phyloP scores from a whole-genome alignment of 805 yeast genomes.

The Tetrapisispora nanseiensis region DNA sequence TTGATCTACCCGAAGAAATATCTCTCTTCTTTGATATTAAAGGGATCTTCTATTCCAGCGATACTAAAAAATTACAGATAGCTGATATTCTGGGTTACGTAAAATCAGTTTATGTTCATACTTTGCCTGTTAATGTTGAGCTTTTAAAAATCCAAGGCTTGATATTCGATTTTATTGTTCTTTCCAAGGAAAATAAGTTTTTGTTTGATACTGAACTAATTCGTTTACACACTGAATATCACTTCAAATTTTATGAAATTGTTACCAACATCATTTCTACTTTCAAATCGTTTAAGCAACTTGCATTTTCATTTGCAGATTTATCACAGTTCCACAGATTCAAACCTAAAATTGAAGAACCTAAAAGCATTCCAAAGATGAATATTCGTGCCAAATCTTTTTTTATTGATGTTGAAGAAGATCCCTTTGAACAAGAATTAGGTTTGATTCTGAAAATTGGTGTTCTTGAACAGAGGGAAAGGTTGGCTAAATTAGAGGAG shows the following conservation, averaged over 20 bases:
- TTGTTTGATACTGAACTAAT: constrained; percentile 12
- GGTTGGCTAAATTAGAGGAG: constrained; percentile 33
- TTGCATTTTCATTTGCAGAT: constrained; percentile 34
- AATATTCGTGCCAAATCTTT: constrained; percentile 34
- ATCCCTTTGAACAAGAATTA: constrained; percentile 56
- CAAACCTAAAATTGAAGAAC: constrained; percentile 21
- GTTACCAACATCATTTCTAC: constrained; percentile 42
- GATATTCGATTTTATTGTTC: constrained; percentile 6
- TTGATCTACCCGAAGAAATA: constrained; percentile 20
- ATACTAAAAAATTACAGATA: constrained; percentile 4
- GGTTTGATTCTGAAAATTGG: constrained; percentile 50
- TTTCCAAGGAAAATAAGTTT: constrained; percentile 2
- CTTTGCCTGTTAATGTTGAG: constrained; percentile 14
- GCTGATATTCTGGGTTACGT: constrained; percentile 13
- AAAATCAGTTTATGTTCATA: constrained; percentile 23
- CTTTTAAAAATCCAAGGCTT: constrained; percentile 13
- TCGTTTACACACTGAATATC: constrained; percentile 27
- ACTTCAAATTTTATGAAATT: constrained; percentile 37
- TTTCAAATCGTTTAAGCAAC: constrained; percentile 39
- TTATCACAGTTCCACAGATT: constrained; percentile 20
- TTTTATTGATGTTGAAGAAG: constrained; percentile 47
- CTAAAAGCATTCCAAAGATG: constrained; percentile 33
- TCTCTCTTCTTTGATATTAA: constrained; percentile 15
- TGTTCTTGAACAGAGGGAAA: constrained; percentile 42
- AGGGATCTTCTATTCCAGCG: constrained; percentile 5